Percentiles rank a stretch among this genome's conserved stretches.
Conservation (phyloP, 2,329 filamentous ascomycete genomes). For the Aspergillus unguis region DNA sequence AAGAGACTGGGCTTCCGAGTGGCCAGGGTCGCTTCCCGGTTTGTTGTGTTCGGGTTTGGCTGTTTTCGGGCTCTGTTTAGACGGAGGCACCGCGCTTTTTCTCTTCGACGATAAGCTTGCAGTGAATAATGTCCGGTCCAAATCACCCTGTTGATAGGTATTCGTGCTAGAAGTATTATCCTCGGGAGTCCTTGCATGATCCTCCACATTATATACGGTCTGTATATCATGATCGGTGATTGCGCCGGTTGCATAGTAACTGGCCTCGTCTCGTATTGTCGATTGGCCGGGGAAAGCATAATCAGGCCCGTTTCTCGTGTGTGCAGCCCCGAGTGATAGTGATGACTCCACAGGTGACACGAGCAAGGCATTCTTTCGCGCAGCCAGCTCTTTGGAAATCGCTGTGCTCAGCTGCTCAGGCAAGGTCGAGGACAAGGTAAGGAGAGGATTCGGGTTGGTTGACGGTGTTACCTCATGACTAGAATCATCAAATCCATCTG, state of each 20-base stretch:
- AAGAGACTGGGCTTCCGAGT: background rate
- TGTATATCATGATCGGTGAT: background rate
- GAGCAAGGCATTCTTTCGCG: slow-evolving; percentile 21
- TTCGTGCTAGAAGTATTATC: slow-evolving; percentile 2
- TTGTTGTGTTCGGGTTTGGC: background rate
- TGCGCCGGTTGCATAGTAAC: background rate
- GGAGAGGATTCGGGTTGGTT: slow-evolving; percentile 13
- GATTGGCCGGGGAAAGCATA: slow-evolving; percentile 7
- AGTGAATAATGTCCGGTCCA: slow-evolving; percentile 26
- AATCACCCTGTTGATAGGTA: slow-evolving; percentile 13
- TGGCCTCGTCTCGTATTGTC: background rate
- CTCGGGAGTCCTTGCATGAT: background rate
- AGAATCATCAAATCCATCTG: slow-evolving; percentile 18
- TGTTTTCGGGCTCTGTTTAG: background rate
- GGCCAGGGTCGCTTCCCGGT: background rate
- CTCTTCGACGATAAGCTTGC: slow-evolving; percentile 23
- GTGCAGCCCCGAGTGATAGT: slow-evolving; percentile 12
- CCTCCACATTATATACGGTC: background rate
- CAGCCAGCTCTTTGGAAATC: slow-evolving; percentile 30
- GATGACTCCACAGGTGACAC: slow-evolving; percentile 9
- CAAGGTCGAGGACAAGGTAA: slow-evolving; percentile 22
- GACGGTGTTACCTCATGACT: background rate
- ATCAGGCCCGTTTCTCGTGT: slow-evolving; percentile 19
- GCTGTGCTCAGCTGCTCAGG: slow-evolving; percentile 30
- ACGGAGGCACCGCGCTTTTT: slow-evolving; percentile 9